A percentile compares a stretch with the other conserved stretches of the same genome.
phyloP scores from a whole-genome alignment of 1,284 basidiomycete species.

The Melampsora americana region DNA sequence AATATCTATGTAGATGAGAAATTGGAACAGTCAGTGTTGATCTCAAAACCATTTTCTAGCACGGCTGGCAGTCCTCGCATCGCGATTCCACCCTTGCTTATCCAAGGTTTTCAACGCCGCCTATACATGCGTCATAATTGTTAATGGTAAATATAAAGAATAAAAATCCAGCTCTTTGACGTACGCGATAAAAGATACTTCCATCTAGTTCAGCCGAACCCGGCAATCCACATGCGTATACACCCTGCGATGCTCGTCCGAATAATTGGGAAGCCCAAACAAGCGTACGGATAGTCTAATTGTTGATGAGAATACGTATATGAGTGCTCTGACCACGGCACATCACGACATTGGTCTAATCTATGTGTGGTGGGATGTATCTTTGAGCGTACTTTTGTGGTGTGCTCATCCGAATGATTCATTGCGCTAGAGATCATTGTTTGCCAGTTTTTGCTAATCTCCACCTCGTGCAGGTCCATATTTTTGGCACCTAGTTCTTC shows the following conservation, averaged over 20 bases:
- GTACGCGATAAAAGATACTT: not conserved
- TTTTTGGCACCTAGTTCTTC: slow-evolving; percentile 11
- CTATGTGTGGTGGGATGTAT: not conserved
- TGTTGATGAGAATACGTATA: no score
- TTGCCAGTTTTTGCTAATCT: slow-evolving; percentile 17
- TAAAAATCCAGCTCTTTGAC: not conserved
- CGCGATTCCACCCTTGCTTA: not conserved
- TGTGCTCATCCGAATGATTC: slow-evolving; percentile 38
- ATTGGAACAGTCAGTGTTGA: no score
- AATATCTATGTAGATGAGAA: no score
- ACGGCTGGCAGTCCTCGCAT: not conserved
- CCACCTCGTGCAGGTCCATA: not conserved
- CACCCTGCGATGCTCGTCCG: not conserved
- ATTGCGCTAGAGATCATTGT: slow-evolving; percentile 22
- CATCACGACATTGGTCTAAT: no score
- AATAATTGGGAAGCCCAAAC: not conserved
- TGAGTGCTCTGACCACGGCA: no score
- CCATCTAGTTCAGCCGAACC: not conserved
- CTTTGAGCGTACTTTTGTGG: slow-evolving; percentile 27
- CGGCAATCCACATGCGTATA: not conserved
- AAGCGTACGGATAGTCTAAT: not conserved
- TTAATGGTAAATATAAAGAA: not conserved
- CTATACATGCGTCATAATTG: not conserved
- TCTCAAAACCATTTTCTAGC: not conserved
- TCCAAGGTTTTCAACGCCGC: not conserved